Percentiles rank a stretch among this genome's conserved stretches.
Evolutionary conservation across 2,329 filamentous ascomycete genomes (phyloP).

Genomic region (Rhynchosporium secalis): DNA sequence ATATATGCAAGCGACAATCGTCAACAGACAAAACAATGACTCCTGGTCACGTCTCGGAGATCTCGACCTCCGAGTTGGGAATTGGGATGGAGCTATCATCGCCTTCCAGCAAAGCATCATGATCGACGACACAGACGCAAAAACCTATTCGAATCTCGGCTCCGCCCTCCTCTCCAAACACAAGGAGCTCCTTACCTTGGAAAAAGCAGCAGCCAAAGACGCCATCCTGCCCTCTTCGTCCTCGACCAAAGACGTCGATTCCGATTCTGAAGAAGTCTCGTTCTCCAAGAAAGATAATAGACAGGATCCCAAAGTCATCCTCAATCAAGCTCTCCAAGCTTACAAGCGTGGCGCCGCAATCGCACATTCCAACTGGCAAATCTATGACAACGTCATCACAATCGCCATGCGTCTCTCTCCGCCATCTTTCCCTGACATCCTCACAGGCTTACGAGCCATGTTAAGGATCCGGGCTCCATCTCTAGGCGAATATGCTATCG

Average conservation of each 20-base stretch:
- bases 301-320: conserved; percentile 46
- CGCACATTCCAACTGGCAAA: conserved; percentile 83
- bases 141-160: conserved; percentile 94
- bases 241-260: conserved; percentile 40
- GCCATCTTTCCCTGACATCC: conserved; percentile 71
- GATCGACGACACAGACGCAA: conserved; percentile 82
- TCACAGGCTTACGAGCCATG: conserved; percentile 72
- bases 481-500: conserved; percentile 75
- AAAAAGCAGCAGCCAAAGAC: conserved; percentile 35
- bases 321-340: conserved; percentile 75
- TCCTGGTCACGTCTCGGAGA: conserved; percentile 92
- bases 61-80: conserved; percentile 74
- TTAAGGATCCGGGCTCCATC: conserved; percentile 68
- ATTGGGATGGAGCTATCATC: conserved; percentile 77
- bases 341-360: conserved; percentile 85
- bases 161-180: conserved; percentile 75
- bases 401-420: conserved; percentile 77
- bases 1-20: conserved; percentile 73
- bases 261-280: conserved; percentile 26
- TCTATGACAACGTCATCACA: conserved; percentile 96
- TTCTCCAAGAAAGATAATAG: conserved; percentile 33
- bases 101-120: conserved; percentile 83
- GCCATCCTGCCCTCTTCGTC: conserved; percentile 30
- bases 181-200: conserved; percentile 48
- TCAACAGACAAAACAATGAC: conserved; percentile 78